These are phyloP conservation scores for Takakia lepidozioides DNA, from an alignment of 225 moss, liverwort and hornwort genomes.

Conservation along the genomic window DNA sequence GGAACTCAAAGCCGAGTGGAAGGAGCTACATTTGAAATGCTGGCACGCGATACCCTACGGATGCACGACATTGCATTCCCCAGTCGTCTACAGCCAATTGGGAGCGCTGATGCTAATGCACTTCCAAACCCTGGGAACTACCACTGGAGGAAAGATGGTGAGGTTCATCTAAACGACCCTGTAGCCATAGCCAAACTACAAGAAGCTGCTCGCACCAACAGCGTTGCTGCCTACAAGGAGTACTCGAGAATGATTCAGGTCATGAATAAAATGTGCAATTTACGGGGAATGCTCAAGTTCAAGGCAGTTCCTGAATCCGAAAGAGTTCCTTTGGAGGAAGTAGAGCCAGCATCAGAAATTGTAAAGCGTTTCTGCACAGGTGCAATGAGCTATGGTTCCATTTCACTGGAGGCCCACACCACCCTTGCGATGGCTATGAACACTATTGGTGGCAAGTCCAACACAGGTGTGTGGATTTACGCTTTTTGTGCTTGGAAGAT, in stretches of 20 bases:
- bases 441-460: slow-evolving; percentile 66
- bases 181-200: slow-evolving; percentile 67
- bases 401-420: slow-evolving; percentile 67
- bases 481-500: too few species aligned
- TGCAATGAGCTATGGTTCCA: slow-evolving; percentile 80
- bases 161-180: slow-evolving; percentile 71
- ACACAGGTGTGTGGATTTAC: slow-evolving; percentile 61
- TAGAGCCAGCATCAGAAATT: slow-evolving; percentile 60
- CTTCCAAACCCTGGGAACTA: slow-evolving; percentile 72
- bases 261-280: slow-evolving; percentile 50
- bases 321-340: slow-evolving; percentile 41
- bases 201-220: slow-evolving; percentile 68
- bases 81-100: slow-evolving; percentile 25
- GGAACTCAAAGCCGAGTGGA: slow-evolving; percentile 68
- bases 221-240: slow-evolving; percentile 43
- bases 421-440: slow-evolving; percentile 77
- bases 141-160: slow-evolving; percentile 65
- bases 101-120: slow-evolving; percentile 69
- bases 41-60: slow-evolving; percentile 42
- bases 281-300: slow-evolving; percentile 67
- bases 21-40: slow-evolving; percentile 69
- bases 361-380: slow-evolving; percentile 77
- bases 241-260: slow-evolving; percentile 53
- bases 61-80: slow-evolving; percentile 60
- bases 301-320: slow-evolving; percentile 28